phyloP scores from a whole-genome alignment of 2,329 filamentous ascomycete genomes.

The Verruconis gallopava region DNA sequence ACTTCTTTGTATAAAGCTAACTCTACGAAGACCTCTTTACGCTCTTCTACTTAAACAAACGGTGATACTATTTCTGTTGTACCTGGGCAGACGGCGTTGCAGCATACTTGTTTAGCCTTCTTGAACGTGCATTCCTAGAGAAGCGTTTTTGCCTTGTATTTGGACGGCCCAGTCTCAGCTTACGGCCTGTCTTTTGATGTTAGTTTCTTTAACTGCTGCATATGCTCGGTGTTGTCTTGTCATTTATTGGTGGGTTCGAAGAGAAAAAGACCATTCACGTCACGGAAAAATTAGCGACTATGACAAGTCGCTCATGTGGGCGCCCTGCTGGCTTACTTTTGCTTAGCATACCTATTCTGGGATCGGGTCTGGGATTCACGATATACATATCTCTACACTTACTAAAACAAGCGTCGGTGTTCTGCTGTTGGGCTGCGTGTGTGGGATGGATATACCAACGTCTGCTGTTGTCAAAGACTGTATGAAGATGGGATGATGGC shows the following conservation, averaged over 20 bases:
- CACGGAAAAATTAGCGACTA: background rate
- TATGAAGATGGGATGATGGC: too few relatives aligned
- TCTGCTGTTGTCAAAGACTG: background rate
- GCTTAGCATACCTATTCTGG: too few relatives aligned
- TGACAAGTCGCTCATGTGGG: too few relatives aligned
- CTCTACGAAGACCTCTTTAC: conserved; percentile 23
- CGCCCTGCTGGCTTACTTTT: too few relatives aligned
- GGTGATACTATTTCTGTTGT: background rate
- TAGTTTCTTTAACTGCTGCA: background rate
- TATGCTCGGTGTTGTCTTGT: background rate
- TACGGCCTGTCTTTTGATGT: background rate
- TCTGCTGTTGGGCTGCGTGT: background rate
- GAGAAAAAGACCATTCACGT: background rate
- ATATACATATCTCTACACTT: background rate
- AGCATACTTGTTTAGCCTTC: conserved; percentile 15
- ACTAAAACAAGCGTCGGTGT: background rate
- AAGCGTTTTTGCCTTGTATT: background rate
- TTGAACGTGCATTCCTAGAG: background rate
- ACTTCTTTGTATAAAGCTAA: background rate
- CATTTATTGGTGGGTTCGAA: background rate
- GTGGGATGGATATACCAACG: conserved; percentile 1
- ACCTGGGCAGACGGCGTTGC: background rate
- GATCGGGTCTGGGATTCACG: background rate
- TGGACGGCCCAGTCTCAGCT: background rate
- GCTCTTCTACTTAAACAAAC: conserved; percentile 19